Base-by-base conservation (phyloP, 495 filamentous ascomycete genomes). In the Podospora pseudocomata region DNA sequence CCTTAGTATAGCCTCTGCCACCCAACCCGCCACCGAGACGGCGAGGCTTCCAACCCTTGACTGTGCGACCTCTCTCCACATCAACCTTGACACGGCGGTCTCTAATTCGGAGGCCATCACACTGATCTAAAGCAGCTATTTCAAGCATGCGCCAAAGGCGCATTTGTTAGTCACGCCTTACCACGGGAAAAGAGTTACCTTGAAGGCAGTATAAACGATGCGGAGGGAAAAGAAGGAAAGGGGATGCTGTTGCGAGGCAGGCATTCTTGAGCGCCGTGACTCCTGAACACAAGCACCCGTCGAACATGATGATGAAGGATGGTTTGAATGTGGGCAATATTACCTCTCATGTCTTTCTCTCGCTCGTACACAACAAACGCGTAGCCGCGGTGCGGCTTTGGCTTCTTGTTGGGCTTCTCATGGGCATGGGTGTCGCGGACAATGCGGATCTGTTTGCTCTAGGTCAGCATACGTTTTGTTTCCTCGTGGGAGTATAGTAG, bases 331-430 rank as follows among this genome's bases (percentile, higher is more conserved):
- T 77, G 75, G 76, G 68, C 74, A 74, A 65, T 61, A 72, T 80
- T 97, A 97, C 95, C 94, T 90, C 96, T 97, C 96, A 99, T 97
- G 76, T 99, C 95, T 80, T 94, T 94, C 79, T 98, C 95, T 74
- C 92, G 89, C 80, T 98, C 94, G 78, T 93, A 99, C 60, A 97
- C 93, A 72, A 99, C 90, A 78, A 99, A 99, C 67, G 93, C 95
- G 81, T 99, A 99, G 69, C 95, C 95, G 71, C 88, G 86, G 77
- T 95, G 90, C 58, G 88, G 84, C 80, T 96, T 97, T 77, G 93
- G 94, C 65, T 88, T 87, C 75, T 89, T 89, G 71, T 91, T 93
- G 4, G 86, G 85, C 65, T 89, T 89, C 65, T 90, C 83, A 66
- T 88, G 84, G 70, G 86, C 86, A 72, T 88, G 83, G 23, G 84